Conservation (phyloP, 1,139 yeast genomes). For the Taphrina pruni region DNA sequence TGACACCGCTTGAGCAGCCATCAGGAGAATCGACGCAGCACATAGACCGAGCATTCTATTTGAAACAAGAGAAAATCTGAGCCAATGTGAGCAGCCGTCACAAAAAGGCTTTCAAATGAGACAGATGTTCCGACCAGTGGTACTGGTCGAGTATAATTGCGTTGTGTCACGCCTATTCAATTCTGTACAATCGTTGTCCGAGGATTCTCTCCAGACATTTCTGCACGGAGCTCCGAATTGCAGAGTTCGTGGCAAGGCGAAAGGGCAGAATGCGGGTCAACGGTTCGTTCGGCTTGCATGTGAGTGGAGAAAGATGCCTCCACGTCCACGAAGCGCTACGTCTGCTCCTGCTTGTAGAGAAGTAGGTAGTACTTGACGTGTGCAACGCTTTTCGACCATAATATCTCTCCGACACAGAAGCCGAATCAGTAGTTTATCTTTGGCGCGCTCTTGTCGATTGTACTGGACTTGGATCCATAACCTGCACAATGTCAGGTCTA, state of each 20-base stretch:
- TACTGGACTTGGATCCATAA: too few relatives aligned
- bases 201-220: background rate
- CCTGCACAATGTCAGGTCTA: constrained; percentile 28
- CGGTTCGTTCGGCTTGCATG: background rate
- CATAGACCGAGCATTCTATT: constrained; percentile 3
- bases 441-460: too few relatives aligned
- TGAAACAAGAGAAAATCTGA: background rate
- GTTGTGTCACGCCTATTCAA: too few relatives aligned
- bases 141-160: too few relatives aligned
- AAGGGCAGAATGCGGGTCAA: too few relatives aligned
- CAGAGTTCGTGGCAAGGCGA: background rate
- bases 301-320: constrained; percentile 5
- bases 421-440: too few relatives aligned
- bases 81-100: background rate
- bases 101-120: too few relatives aligned
- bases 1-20: background rate
- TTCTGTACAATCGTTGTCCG: background rate
- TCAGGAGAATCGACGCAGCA: constrained; percentile 1
- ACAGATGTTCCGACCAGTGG: too few relatives aligned
- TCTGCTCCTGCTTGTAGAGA: too few relatives aligned
- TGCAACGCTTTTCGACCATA: too few relatives aligned
- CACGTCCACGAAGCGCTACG: constrained; percentile 4
- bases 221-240: background rate
- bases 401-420: too few relatives aligned
- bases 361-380: background rate